These are phyloP conservation scores for Vitis amurensis DNA, from an alignment of 164 flowering plant genomes.

Conservation along the genomic window DNA sequence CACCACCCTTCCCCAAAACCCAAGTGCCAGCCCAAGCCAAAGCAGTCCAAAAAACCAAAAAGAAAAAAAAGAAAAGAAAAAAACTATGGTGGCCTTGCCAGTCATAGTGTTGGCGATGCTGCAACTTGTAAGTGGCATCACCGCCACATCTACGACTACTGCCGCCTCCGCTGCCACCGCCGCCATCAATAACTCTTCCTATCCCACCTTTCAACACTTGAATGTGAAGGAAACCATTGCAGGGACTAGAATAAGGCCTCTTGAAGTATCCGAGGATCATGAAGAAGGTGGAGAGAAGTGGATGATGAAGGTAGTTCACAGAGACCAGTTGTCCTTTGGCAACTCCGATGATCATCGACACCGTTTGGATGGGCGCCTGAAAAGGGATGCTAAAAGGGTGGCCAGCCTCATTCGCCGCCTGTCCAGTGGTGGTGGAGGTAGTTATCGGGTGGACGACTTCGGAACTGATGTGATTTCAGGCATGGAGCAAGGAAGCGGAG, in stretches of 20 bases:
- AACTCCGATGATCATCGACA: constrained; percentile 19
- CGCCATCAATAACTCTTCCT: neutral
- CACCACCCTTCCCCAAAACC: neutral
- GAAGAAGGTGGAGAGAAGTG: constrained; percentile 16
- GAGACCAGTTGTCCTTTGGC: constrained; percentile 25
- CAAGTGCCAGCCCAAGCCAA: neutral
- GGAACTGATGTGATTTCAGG: constrained; percentile 92
- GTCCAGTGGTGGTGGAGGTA: constrained; percentile 12
- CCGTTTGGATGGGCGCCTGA: constrained; percentile 46
- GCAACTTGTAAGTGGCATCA: neutral
- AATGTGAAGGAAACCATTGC: constrained; percentile 38
- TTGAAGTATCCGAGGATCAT: neutral
- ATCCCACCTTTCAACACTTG: constrained; percentile 40
- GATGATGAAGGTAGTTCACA: constrained; percentile 42
- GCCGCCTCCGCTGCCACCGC: constrained; percentile 14
- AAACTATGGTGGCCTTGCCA: too few species aligned
- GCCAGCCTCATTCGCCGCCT: constrained; percentile 37
- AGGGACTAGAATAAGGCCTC: constrained; percentile 11
- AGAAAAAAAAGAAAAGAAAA: too few species aligned
- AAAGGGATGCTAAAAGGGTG: constrained; percentile 52
- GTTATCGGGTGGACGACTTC: constrained; percentile 46
- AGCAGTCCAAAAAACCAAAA: neutral
- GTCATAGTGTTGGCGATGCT: constrained; percentile 10
- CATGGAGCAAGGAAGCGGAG: constrained; percentile 89
- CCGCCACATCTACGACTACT: constrained; percentile 11